phyloP scores from a whole-genome alignment of 2,329 filamentous ascomycete genomes.

The Ceratocystis eucalypticola region DNA sequence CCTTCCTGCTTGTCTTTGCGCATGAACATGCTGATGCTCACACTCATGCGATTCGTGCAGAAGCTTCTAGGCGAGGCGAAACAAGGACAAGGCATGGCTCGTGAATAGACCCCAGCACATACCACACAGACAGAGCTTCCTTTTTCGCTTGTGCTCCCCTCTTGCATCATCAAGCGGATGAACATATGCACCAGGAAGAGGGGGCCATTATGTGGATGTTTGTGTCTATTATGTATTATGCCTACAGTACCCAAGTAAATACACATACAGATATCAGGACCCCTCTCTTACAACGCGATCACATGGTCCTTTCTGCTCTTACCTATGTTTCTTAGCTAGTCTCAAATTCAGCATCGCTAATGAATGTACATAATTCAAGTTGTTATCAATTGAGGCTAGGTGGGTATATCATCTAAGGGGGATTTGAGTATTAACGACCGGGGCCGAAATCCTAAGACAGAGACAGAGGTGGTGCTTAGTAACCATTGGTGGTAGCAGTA shows the following conservation, averaged over 20 bases:
- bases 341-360: neutral
- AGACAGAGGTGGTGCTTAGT: too few relatives aligned
- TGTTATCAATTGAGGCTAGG: too few relatives aligned
- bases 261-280: neutral
- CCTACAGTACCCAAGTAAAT: too few relatives aligned
- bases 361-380: neutral
- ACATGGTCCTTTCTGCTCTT: neutral
- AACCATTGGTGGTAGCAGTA: neutral
- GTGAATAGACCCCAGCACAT: neutral
- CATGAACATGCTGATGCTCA: conserved; percentile 1
- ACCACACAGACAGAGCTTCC: conserved; percentile 2
- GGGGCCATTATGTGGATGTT: neutral
- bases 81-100: conserved; percentile 1
- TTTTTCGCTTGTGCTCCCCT: neutral
- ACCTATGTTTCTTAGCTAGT: neutral
- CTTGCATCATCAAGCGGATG: neutral
- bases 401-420: too few relatives aligned
- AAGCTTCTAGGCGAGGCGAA: neutral
- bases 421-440: too few relatives aligned
- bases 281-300: neutral
- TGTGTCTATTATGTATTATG: neutral
- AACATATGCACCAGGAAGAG: neutral
- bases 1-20: neutral
- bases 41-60: conserved; percentile 6
- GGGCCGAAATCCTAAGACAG: too few relatives aligned